Evolutionary conservation across 1,284 basidiomycete genomes (phyloP), one percentile per base, ranked within the genome.

Genomic region (Butyriboletus appendiculatus): DNA sequence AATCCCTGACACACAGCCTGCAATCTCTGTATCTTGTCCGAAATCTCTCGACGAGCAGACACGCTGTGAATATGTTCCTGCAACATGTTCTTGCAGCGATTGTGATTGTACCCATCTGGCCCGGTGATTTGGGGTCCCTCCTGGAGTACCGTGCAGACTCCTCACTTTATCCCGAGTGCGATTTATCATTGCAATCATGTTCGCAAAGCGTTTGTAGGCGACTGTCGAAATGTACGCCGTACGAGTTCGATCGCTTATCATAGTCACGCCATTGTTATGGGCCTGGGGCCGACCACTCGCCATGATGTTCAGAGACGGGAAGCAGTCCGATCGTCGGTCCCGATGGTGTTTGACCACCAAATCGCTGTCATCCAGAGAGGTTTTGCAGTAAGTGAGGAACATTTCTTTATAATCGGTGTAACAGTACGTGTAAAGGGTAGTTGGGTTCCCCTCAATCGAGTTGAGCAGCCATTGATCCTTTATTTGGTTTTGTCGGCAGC

Each of bases 171-270:
- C 0, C 75, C 76, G 0, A 71, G 70, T 1, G 91, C 73, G n/a
- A 90, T 78, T 35, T 83, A 91, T 81, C 0, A 82, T 74, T 0
- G 86, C 84, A 2, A 90, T 66, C 54, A 79, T 80, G 57, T 91
- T 88, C 0, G 74, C 73, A 48, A 88, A 84, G 0, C 88, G 81
- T 64, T 88, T 88, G 64, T 84, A 88, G 0, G 87, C 78, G 1
- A 90, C 88, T 88, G 55, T 24, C 15, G 42, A 20, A 20, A 41
- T 35, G 20, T 5, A 20, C 38, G 15, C 24, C 32, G 15, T 14
- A 22, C n/a, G 33, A 39, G 12, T 54, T 22, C n/a, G n/a, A n/a
- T 18, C 48, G 48, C 11, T 16, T 18, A 11, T 52, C n/a, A 5
- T 52, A 4, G 22, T n/a, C 32, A 24, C 5, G 16, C 4, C 20